These are phyloP conservation scores for Calcarisporium arbuscula DNA, from an alignment of 2,329 filamentous ascomycete genomes.

Conservation along the genomic window DNA sequence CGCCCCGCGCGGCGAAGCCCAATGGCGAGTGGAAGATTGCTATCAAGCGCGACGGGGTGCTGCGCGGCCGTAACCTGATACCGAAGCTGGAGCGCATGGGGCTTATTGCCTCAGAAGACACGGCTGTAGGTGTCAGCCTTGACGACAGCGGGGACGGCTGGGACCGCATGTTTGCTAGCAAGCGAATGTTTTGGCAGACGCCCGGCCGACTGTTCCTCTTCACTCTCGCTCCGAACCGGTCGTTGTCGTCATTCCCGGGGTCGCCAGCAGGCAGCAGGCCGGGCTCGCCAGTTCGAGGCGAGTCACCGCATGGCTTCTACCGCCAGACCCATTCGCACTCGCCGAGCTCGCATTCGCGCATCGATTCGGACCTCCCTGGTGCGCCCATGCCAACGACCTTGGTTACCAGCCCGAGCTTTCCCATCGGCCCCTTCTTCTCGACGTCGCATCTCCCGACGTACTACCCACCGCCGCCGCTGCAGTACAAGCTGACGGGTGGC, in stretches of 20 bases:
- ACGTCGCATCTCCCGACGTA: constrained; percentile 84
- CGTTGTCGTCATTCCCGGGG: constrained; percentile 32
- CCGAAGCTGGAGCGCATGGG: constrained; percentile 94
- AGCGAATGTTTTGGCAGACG: constrained; percentile 84
- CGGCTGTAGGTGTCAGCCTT: constrained; percentile 60
- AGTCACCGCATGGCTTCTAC: constrained; percentile 18
- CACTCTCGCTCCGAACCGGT: constrained; percentile 58
- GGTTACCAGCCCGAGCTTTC: constrained; percentile 28
- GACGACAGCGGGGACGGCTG: constrained; percentile 61
- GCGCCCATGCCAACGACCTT: constrained; percentile 29
- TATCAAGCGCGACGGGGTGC: constrained; percentile 80
- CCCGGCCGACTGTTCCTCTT: constrained; percentile 84
- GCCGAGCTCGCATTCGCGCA: constrained; percentile 13
- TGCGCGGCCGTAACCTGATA: constrained; percentile 75
- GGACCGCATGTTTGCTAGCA: constrained; percentile 75
- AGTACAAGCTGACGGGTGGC: constrained; percentile 72
- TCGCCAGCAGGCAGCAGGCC: constrained; percentile 50
- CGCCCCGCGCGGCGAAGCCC: constrained; percentile 64
- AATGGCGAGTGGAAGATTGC: constrained; percentile 81
- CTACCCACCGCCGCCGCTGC: constrained; percentile 75
- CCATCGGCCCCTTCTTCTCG: constrained; percentile 68
- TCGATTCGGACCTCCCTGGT: constrained; percentile 33
- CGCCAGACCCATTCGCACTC: constrained; percentile 20
- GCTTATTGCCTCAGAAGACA: constrained; percentile 69
- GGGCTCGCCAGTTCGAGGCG: constrained; percentile 39